Evolutionary conservation across 23 red algal species (phyloP).

Genomic region (Gracilariopsis chorda): DNA sequence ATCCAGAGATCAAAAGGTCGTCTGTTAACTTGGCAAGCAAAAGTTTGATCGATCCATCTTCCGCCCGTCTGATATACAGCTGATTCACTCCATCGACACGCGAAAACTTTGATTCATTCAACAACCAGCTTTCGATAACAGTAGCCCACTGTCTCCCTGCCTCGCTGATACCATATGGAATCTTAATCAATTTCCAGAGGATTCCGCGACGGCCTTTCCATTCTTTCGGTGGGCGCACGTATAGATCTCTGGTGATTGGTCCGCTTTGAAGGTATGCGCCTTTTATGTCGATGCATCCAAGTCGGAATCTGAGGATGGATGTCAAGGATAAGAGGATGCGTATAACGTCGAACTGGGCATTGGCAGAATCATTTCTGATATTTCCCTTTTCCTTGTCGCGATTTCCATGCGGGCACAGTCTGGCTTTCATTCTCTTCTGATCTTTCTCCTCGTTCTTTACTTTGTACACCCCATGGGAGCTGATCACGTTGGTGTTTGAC

Average conservation of each 20-base stretch:
- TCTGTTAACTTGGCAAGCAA: not conserved
- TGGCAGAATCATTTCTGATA: not conserved
- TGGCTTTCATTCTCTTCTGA: not conserved
- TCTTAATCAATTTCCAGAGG: not conserved
- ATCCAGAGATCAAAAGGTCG: not conserved
- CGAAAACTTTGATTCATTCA: not conserved
- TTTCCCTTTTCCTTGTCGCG: not conserved
- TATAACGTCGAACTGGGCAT: not conserved
- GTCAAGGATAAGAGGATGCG: not conserved
- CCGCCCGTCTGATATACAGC: not conserved
- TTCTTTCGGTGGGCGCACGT: not conserved
- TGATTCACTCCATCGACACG: not conserved
- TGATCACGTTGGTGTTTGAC: not conserved
- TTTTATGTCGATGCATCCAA: not conserved
- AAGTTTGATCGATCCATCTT: not conserved
- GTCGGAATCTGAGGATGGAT: not conserved
- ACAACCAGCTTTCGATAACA: not conserved
- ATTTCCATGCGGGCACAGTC: conserved; percentile 25
- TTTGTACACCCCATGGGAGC: conserved; percentile 20
- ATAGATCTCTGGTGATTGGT: not conserved
- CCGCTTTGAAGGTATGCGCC: not conserved
- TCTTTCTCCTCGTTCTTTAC: not conserved
- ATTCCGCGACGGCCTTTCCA: not conserved
- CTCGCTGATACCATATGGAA: not conserved
- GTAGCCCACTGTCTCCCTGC: not conserved